Evolutionary conservation across 192 early-diverging fungal genomes (phyloP), one percentile per base, ranked within the genome.

Genomic region (Cetraspora pellucida): DNA sequence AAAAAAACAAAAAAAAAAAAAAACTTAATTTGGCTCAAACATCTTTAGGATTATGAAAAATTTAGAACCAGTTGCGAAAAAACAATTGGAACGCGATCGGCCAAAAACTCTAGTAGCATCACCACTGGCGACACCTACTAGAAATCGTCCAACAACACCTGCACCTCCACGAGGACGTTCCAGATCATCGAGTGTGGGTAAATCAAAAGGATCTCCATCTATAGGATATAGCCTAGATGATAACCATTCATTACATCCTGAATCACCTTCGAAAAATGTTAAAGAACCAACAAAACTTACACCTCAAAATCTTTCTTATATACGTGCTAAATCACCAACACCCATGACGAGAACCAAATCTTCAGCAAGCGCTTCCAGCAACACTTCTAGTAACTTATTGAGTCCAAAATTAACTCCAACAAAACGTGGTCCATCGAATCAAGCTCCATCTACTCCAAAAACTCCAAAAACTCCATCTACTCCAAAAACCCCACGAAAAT

Each of bases 31-130:
- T 65, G 31, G 28, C 31, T 44, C n/a, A 43, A 37, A 55, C n/a
- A 59, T 28, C 3, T 47, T 27, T 49, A 75, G 73, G 43, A 47
- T 75, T 63, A 44, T 75, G 44, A 75, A 30, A 63, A 75, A 27
- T 45, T 19, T 75, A 10, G 73, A 75, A 23, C 73, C 73, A 31
- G 55, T 59, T 21, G 73, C 63, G 19, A 75, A 75, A 63, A 75
- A 75, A 47, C 58, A 63, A 46, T 9, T 75, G 25, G 73, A 75
- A 63, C 55, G 59, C 14, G 73, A 75, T 63, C 31, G 45, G 25
- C 57, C 73, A 17, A 63, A 44, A 75, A 45, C 45, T 75, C 10
- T 45, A 17, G 23, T 23, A 25, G 16, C 72, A 23, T 45, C 72
- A 27, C 19, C 55, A 21, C 13, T n/a, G 10, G 30, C n/a, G 14